These are phyloP conservation scores for Aspergillus carlsbadensis DNA, from an alignment of 495 filamentous ascomycete species.

Conservation along the genomic window DNA sequence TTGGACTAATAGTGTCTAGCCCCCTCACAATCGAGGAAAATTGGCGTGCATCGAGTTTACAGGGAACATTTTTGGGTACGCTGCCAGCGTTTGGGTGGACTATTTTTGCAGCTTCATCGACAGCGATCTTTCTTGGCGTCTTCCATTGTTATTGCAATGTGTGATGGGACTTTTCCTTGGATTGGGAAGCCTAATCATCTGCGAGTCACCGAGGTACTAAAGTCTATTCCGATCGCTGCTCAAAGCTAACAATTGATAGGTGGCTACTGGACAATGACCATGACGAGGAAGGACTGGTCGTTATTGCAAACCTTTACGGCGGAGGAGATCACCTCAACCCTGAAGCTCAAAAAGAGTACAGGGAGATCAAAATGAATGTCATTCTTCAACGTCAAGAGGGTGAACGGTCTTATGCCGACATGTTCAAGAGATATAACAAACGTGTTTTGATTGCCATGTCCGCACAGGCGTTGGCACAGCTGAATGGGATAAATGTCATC, in stretches of 20 bases:
- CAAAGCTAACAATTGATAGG: constrained; percentile 40
- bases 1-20: constrained; percentile 38
- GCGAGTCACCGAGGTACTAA: constrained; percentile 93
- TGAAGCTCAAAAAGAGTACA: constrained; percentile 89
- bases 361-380: constrained; percentile 98
- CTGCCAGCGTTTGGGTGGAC: constrained; percentile 96
- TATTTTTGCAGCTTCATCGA: constrained; percentile 93
- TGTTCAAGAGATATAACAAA: constrained; percentile 90
- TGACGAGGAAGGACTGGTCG: constrained; percentile 96
- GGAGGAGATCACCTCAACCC: constrained; percentile 91
- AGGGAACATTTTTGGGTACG: constrained; percentile 93
- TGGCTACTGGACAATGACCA: constrained; percentile 98
- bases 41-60: constrained; percentile 98
- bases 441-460: constrained; percentile 99
- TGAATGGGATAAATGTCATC: constrained; percentile 99
- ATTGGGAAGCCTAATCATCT: constrained; percentile 85
- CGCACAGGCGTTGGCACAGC: constrained; percentile 89
- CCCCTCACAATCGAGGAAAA: constrained; percentile 92
- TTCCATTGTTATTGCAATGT: constrained; percentile 90
- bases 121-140: constrained; percentile 82
- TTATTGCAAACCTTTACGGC: constrained; percentile 96
- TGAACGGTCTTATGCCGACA: constrained; percentile 85
- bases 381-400: constrained; percentile 91
- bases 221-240: constrained; percentile 11
- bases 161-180: constrained; percentile 86